Percentiles rank a stretch among this genome's conserved stretches.
These are phyloP conservation scores for Paramecium bursaria DNA, from an alignment of 73 alveolate genomes.

Conservation along the genomic window DNA sequence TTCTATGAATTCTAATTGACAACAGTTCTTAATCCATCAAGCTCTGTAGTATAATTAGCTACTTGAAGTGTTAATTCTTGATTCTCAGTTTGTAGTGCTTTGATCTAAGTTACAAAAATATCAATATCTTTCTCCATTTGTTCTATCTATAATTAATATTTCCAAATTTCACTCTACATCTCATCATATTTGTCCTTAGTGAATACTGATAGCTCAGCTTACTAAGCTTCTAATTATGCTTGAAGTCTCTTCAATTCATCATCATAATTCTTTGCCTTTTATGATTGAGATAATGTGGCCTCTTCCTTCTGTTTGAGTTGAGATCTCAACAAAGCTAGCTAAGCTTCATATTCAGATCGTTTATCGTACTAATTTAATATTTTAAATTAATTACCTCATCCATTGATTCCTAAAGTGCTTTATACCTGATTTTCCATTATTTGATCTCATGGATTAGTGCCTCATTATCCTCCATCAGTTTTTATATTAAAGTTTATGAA, in stretches of 20 bases:
- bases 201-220: slow-evolving; percentile 9
- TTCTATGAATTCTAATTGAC: background rate
- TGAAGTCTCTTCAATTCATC: background rate
- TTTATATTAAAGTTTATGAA: background rate
- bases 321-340: background rate
- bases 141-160: slow-evolving; percentile 21
- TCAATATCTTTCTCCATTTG: slow-evolving; percentile 34
- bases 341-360: background rate
- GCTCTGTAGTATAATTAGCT: background rate
- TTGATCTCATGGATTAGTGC: slow-evolving; percentile 26
- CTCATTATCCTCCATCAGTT: background rate
- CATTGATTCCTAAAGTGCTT: background rate
- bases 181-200: slow-evolving; percentile 49
- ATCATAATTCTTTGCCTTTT: slow-evolving; percentile 20
- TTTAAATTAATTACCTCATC: background rate
- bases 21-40: background rate
- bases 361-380: background rate
- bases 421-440: slow-evolving; percentile 2
- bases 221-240: slow-evolving; percentile 19
- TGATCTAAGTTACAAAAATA: slow-evolving; percentile 35
- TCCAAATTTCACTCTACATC: slow-evolving; percentile 11
- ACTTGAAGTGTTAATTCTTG: slow-evolving; percentile 13
- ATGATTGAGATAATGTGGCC: background rate
- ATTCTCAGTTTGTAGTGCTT: slow-evolving; percentile 10
- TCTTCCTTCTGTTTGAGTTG: background rate